Conservation (phyloP, 352 stramenopile species). For the Pythium periplocum region DNA sequence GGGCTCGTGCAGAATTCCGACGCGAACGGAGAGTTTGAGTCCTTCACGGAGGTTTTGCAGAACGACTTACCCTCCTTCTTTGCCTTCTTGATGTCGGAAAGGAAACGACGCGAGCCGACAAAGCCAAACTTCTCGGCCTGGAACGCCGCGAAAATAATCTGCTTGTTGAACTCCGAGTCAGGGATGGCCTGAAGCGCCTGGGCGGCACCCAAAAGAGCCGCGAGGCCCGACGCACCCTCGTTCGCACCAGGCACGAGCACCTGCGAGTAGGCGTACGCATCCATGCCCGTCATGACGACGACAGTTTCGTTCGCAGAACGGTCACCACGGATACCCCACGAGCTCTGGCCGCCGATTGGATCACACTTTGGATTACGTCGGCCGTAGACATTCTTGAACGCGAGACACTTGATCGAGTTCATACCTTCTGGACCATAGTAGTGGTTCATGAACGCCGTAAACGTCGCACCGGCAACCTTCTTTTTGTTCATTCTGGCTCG, state of each 20-base stretch:
- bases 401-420: conserved; percentile 67
- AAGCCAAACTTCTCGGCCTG: conserved; percentile 81
- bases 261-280: conserved; percentile 65
- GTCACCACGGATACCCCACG: conserved; percentile 60
- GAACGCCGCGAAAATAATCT: conserved; percentile 79
- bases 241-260: conserved; percentile 69
- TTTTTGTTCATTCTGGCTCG: conserved; percentile 60
- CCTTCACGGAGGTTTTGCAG: conserved; percentile 41
- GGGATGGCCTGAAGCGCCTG: conserved; percentile 63
- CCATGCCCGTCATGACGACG: conserved; percentile 76
- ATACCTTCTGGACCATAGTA: conserved; percentile 76
- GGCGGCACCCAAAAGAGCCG: conserved; percentile 66
- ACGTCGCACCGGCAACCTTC: conserved; percentile 34
- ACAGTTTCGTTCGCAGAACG: conserved; percentile 43
- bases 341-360: conserved; percentile 74
- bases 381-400: conserved; percentile 72
- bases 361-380: conserved; percentile 61
- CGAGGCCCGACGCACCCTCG: conserved; percentile 61
- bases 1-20: conserved; percentile 62
- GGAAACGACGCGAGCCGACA: conserved; percentile 73
- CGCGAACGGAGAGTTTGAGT: conserved; percentile 48
- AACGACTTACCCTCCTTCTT: conserved; percentile 34
- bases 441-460: conserved; percentile 79
- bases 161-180: conserved; percentile 57
- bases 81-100: conserved; percentile 58